These are phyloP conservation scores for Hibiscus mutabilis DNA, from an alignment of 345 rosid genomes.

Conservation along the genomic window DNA sequence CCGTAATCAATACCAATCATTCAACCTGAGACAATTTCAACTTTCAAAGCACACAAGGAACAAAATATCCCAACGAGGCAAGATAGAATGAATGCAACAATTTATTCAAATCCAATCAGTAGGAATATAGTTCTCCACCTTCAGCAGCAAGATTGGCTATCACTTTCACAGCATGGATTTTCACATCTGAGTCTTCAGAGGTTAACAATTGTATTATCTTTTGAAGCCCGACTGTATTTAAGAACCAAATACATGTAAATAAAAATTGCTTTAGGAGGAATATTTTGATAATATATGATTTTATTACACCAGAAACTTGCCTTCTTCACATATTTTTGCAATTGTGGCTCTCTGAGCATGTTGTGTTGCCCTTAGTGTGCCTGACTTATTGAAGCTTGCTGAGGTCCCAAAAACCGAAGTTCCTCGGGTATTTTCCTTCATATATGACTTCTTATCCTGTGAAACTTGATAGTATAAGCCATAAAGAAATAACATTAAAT, in stretches of 20 bases:
- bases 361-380: conserved; percentile 44
- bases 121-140: conserved; percentile 39
- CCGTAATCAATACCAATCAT: not conserved
- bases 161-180: conserved; percentile 86
- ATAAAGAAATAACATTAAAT: not conserved
- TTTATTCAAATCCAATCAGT: not conserved
- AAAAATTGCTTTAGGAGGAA: not conserved
- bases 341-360: conserved; percentile 80
- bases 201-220: conserved; percentile 68
- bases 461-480: conserved; percentile 12
- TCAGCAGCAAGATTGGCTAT: conserved; percentile 97
- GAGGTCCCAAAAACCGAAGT: conserved; percentile 33
- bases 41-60: conserved; percentile 5
- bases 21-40: not conserved
- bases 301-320: conserved; percentile 24
- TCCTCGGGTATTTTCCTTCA: conserved; percentile 49
- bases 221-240: conserved; percentile 64
- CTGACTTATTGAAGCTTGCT: conserved; percentile 42
- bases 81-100: not conserved
- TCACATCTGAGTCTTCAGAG: conserved; percentile 84
- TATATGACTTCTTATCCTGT: conserved; percentile 42
- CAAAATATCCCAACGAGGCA: not conserved
- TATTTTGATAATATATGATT: not conserved
- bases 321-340: conserved; percentile 95
- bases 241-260: not conserved